A percentile compares a stretch with the other conserved stretches of the same genome.
Evolutionary conservation across 2,329 filamentous ascomycete genomes (phyloP).

Genomic region (Myriosclerotinia curreyana): DNA sequence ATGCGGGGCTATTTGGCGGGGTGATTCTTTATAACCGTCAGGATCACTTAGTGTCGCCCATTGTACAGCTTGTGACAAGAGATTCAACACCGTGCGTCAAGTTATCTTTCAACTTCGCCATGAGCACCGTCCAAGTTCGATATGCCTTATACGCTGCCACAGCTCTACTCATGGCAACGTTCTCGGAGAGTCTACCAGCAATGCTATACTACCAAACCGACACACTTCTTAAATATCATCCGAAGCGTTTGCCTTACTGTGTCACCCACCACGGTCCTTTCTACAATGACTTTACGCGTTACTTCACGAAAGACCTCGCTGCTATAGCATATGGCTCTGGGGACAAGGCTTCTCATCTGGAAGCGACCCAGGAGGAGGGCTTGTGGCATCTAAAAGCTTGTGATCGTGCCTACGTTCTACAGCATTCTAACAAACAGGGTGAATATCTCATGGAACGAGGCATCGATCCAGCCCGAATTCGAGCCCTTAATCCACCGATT

Average conservation of each 20-base stretch:
- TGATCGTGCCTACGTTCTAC: slow-evolving; percentile 24
- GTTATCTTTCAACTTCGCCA: slow-evolving; percentile 24
- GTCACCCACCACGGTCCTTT: slow-evolving; percentile 28
- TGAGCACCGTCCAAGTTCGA: slow-evolving; percentile 20
- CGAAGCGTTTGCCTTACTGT: slow-evolving; percentile 23
- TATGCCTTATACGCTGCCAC: slow-evolving; percentile 23
- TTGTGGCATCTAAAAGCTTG: slow-evolving; percentile 21
- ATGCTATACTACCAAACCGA: slow-evolving; percentile 28
- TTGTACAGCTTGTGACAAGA: slow-evolving; percentile 19
- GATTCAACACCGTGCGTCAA: slow-evolving; percentile 21
- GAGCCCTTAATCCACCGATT: slow-evolving; percentile 25
- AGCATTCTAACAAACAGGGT: slow-evolving; percentile 25
- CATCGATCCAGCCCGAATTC: slow-evolving; percentile 22
- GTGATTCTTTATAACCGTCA: slow-evolving; percentile 25
- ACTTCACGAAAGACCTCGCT: slow-evolving; percentile 23
- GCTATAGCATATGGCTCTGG: slow-evolving; percentile 26
- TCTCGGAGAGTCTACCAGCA: slow-evolving; percentile 6
- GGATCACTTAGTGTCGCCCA: slow-evolving; percentile 19
- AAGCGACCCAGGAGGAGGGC: slow-evolving; percentile 22
- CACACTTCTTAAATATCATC: slow-evolving; percentile 25
- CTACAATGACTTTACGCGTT: slow-evolving; percentile 23
- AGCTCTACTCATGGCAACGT: slow-evolving; percentile 18
- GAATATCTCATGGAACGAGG: slow-evolving; percentile 25
- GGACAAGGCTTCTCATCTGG: slow-evolving; percentile 24
- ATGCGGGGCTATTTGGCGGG: slow-evolving; percentile 24